Percentiles rank a stretch among this genome's conserved stretches.
Conservation (phyloP, 164 flowering plant genomes). For the Magnolia officinalis region DNA sequence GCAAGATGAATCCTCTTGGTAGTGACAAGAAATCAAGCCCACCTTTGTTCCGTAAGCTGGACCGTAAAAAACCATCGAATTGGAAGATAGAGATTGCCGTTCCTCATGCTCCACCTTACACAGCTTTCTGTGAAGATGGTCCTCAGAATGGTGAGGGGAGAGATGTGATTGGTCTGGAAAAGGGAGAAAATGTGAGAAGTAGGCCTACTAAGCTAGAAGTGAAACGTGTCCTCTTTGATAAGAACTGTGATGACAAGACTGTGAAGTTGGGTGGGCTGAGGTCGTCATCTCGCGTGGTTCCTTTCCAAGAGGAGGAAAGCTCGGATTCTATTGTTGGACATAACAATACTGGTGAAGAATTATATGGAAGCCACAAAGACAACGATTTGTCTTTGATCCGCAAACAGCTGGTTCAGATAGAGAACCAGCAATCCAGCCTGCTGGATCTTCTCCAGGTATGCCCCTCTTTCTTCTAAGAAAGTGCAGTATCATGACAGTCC, state of each 20-base stretch:
- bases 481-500: not conserved
- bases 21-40: conserved; percentile 35
- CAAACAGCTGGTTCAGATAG: conserved; percentile 81
- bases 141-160: conserved; percentile 6
- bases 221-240: conserved; percentile 44
- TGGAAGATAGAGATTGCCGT: conserved; percentile 52
- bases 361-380: conserved; percentile 37
- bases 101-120: conserved; percentile 25
- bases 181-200: conserved; percentile 24
- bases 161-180: conserved; percentile 17
- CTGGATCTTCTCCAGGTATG: conserved; percentile 84
- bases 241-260: conserved; percentile 38
- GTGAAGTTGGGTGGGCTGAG: conserved; percentile 39
- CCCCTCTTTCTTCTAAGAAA: conserved; percentile 3
- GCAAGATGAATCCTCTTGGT: conserved; percentile 38
- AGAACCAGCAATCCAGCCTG: conserved; percentile 76
- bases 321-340: conserved; percentile 13
- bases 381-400: conserved; percentile 66
- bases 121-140: conserved; percentile 24
- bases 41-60: conserved; percentile 38
- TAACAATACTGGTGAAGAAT: conserved; percentile 32
- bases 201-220: conserved; percentile 35
- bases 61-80: conserved; percentile 41
- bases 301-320: conserved; percentile 39
- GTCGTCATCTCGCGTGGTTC: conserved; percentile 71